These are phyloP conservation scores for Poterioochromonas sp. DNA, from an alignment of 352 stramenopile species.

Conservation along the genomic window DNA sequence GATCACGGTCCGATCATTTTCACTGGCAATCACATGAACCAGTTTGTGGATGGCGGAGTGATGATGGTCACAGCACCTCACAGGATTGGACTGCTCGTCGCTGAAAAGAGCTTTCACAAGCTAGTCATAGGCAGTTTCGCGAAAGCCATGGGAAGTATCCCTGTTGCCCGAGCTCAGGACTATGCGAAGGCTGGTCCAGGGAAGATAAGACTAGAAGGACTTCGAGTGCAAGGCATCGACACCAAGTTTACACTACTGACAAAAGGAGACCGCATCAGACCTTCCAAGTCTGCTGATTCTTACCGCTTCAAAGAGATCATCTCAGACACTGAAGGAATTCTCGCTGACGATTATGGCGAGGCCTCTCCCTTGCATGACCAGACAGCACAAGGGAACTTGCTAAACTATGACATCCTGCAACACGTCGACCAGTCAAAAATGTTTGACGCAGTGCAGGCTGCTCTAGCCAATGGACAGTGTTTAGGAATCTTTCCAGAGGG, in stretches of 20 bases:
- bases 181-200: conserved; percentile 60
- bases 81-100: conserved; percentile 93
- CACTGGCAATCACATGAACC: conserved; percentile 94
- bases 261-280: conserved; percentile 25
- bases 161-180: conserved; percentile 89
- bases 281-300: not conserved
- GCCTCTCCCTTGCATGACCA: conserved; percentile 26
- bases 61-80: conserved; percentile 72
- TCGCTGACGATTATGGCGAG: conserved; percentile 41
- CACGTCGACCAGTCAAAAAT: conserved; percentile 79
- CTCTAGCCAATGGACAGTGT: conserved; percentile 71
- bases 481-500: conserved; percentile 96
- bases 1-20: conserved; percentile 91
- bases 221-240: conserved; percentile 49
- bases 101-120: conserved; percentile 87
- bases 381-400: not conserved
- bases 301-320: conserved; percentile 64
- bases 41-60: conserved; percentile 96
- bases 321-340: conserved; percentile 66
- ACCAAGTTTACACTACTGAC: conserved; percentile 51
- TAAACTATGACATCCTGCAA: conserved; percentile 71
- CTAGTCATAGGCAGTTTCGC: conserved; percentile 85
- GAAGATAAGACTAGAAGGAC: conserved; percentile 47
- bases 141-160: conserved; percentile 86
- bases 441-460: conserved; percentile 79